Evolutionary conservation across 2,329 filamentous ascomycete species (phyloP).

Genomic region (Blumeria hordei): DNA sequence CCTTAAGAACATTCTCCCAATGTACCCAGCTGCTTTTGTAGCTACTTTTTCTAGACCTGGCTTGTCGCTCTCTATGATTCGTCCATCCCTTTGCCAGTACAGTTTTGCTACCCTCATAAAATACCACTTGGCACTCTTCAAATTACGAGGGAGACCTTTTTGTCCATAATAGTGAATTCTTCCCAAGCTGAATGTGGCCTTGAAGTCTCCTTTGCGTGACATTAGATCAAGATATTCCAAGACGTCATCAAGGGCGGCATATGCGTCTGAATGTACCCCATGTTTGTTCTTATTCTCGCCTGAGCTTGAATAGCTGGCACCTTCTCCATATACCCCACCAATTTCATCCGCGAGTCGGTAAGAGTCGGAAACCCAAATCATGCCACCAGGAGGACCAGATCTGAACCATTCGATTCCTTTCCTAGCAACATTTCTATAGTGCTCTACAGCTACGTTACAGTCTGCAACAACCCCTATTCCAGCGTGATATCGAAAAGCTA

Average conservation of each 20-base stretch:
- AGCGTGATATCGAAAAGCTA: slow-evolving; percentile 63
- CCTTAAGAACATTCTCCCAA: slow-evolving; percentile 47
- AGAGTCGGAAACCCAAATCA: slow-evolving; percentile 49
- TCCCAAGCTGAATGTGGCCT: slow-evolving; percentile 43
- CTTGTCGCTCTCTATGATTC: slow-evolving; percentile 30
- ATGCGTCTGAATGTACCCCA: slow-evolving; percentile 50
- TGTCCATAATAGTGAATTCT: slow-evolving; percentile 48
- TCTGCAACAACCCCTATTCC: slow-evolving; percentile 70
- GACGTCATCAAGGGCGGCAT: slow-evolving; percentile 76
- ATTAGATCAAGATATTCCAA: slow-evolving; percentile 66
- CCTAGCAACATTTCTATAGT: slow-evolving; percentile 84
- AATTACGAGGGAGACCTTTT: slow-evolving; percentile 32
- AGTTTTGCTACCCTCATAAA: slow-evolving; percentile 42
- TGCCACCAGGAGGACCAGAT: slow-evolving; percentile 74
- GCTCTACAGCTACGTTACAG: slow-evolving; percentile 63
- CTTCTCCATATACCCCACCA: slow-evolving; percentile 86
- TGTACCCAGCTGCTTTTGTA: slow-evolving; percentile 43
- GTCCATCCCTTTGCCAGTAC: slow-evolving; percentile 43
- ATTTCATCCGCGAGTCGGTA: slow-evolving; percentile 75
- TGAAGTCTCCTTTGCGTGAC: slow-evolving; percentile 49
- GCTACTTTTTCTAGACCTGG: slow-evolving; percentile 37
- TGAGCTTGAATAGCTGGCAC: slow-evolving; percentile 72
- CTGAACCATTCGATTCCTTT: slow-evolving; percentile 76
- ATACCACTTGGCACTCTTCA: slow-evolving; percentile 38
- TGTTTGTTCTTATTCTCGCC: slow-evolving; percentile 58